Evolutionary conservation across 2,329 filamentous ascomycete species (phyloP).

Genomic region (Aureobasidium melanogenum): DNA sequence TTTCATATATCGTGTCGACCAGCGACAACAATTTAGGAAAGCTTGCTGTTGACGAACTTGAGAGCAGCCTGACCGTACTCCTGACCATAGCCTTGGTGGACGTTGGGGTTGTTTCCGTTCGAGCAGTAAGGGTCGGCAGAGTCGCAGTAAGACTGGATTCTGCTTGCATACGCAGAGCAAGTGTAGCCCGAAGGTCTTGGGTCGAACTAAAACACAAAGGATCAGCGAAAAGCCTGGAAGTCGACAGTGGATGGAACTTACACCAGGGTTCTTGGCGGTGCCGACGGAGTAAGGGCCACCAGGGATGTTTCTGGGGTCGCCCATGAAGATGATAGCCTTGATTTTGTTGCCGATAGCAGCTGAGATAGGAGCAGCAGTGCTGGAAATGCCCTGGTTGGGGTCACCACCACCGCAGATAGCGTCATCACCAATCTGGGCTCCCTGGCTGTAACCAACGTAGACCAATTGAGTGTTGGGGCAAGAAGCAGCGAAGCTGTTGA

Average conservation of each 20-base stretch:
- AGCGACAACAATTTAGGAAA: conserved; percentile 20
- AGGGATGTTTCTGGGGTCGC: conserved; percentile 45
- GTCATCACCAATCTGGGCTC: conserved; percentile 55
- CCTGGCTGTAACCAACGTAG: conserved; percentile 56
- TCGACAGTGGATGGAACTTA: conserved; percentile 31
- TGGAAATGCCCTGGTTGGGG: conserved; percentile 36
- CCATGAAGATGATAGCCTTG: conserved; percentile 21
- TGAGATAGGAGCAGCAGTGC: conserved; percentile 29
- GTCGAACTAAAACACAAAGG: conserved; percentile 42
- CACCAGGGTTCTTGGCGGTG: conserved; percentile 49
- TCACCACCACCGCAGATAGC: conserved; percentile 52
- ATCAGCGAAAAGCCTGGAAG: background rate
- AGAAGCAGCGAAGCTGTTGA: conserved; percentile 48
- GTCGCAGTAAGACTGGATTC: conserved; percentile 59
- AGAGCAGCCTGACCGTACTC: conserved; percentile 54
- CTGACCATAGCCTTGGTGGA: conserved; percentile 53
- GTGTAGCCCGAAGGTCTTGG: conserved; percentile 49
- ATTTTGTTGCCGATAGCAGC: conserved; percentile 30
- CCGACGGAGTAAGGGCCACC: conserved; percentile 54
- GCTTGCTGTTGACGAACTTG: conserved; percentile 49
- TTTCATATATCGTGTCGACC: background rate
- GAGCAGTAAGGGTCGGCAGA: conserved; percentile 57
- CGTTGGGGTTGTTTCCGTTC: conserved; percentile 50
- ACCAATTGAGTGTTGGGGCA: conserved; percentile 52
- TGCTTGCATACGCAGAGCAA: conserved; percentile 44